Evolutionary conservation across 148 eudicot genomes (phyloP).

Genomic region (Spergularia marina): DNA sequence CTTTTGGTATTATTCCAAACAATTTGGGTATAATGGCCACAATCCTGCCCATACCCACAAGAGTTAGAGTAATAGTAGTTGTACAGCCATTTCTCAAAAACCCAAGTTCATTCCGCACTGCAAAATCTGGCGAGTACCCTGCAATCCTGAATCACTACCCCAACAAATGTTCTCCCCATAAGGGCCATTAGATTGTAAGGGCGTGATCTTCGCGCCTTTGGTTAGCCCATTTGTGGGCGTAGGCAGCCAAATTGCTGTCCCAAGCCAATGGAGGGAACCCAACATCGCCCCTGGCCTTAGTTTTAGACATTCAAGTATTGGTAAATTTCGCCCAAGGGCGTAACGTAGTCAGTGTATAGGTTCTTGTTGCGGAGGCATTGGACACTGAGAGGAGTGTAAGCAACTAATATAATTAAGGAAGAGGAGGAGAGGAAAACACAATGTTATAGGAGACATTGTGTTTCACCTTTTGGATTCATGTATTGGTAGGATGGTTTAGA

Average conservation of each 20-base stretch:
- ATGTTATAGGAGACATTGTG: constrained; percentile 17
- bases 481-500: neutral
- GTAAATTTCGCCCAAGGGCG: constrained; percentile 14
- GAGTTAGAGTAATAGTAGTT: constrained; percentile 48
- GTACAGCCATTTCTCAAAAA: constrained; percentile 44
- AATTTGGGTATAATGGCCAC: constrained; percentile 79
- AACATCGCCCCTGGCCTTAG: constrained; percentile 42
- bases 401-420: neutral
- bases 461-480: neutral
- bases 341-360: neutral
- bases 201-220: constrained; percentile 51
- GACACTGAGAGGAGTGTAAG: constrained; percentile 22
- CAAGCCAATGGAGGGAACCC: constrained; percentile 48
- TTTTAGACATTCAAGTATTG: constrained; percentile 54
- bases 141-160: constrained; percentile 52
- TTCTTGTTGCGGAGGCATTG: constrained; percentile 14
- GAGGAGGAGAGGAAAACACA: constrained; percentile 13
- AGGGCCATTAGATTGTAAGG: constrained; percentile 57
- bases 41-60: constrained; percentile 49
- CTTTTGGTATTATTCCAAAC: constrained; percentile 58
- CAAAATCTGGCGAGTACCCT: constrained; percentile 53
- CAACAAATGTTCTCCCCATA: constrained; percentile 87
- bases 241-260: constrained; percentile 45
- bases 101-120: constrained; percentile 43
- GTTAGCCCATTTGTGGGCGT: constrained; percentile 55